These are phyloP conservation scores for Nectriaceae sp. DNA, from an alignment of 2,329 filamentous ascomycete species.

Conservation along the genomic window DNA sequence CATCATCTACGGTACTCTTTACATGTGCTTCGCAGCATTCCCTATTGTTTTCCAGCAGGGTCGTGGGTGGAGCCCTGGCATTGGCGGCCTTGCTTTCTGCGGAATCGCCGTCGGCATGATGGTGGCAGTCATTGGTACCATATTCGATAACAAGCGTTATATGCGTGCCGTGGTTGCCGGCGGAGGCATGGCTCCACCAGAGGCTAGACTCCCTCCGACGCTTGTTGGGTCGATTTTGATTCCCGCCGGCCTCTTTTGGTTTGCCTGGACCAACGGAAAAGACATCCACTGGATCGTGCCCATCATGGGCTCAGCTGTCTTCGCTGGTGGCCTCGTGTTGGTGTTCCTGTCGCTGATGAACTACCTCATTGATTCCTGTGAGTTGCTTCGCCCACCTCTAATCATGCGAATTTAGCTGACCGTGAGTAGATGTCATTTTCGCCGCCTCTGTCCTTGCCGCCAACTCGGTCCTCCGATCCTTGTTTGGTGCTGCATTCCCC, in stretches of 20 bases:
- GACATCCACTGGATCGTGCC: conserved; percentile 60
- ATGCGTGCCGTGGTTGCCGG: conserved; percentile 42
- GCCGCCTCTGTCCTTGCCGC: conserved; percentile 75
- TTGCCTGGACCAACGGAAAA: conserved; percentile 63
- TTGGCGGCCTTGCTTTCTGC: conserved; percentile 63
- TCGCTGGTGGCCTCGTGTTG: conserved; percentile 60
- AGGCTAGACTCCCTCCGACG: conserved; percentile 61
- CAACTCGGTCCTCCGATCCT: conserved; percentile 69
- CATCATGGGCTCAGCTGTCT: conserved; percentile 43
- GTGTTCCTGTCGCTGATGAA: conserved; percentile 68
- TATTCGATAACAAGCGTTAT: conserved; percentile 58
- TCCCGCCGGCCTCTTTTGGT: conserved; percentile 65
- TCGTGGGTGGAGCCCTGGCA: conserved; percentile 59
- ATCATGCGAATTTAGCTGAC: conserved; percentile 17
- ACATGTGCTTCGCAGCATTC: conserved; percentile 56
- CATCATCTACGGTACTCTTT: conserved; percentile 57
- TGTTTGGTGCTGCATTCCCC: conserved; percentile 73
- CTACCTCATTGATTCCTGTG: conserved; percentile 67
- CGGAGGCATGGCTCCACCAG: conserved; percentile 62
- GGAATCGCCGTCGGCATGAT: conserved; percentile 67
- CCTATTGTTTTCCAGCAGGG: conserved; percentile 63
- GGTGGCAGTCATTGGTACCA: conserved; percentile 53
- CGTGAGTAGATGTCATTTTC: conserved; percentile 62
- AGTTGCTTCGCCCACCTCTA: conserved; percentile 13
- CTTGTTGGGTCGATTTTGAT: conserved; percentile 61